Evolutionary conservation across 1,139 yeast species (phyloP), one percentile per base, ranked within the genome.

Genomic region (Fermentozyma sake): DNA sequence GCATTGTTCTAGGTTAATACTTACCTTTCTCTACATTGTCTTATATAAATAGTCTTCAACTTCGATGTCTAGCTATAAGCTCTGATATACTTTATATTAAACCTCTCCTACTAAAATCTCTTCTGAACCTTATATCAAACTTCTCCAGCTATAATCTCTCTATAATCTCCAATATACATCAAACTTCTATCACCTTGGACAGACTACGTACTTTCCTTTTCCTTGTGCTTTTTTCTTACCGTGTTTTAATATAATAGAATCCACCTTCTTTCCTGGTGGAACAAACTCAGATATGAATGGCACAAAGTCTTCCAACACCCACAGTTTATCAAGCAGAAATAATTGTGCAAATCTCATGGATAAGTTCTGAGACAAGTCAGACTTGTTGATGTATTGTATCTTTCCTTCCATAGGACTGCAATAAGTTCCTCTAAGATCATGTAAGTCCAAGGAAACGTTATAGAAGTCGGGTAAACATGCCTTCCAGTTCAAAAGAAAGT

Each of bases 281-380:
- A 80, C 72, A 31, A 76, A 60, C 14, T 73, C 77, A 16, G 56
- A 58, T 5, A 89, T 61, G 42, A 74, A 84, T 1, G 96, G 95
- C 13, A 62, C 59, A 15, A 91, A 69, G 26, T 87, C 96, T 1
- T 70, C 71, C 28, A 80, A 54, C 5, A 68, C 76, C 97, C 97
- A 91, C 18, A 63, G 65, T 2, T 67, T 48, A 39, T 77, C 79
- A 23, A 79, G 44, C 21, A 61, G 56, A 46, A 91, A 79, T 27
- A 91, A 58, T 40, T 74, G 71, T 26, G 67, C 66, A 43, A 89
- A 68, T 31, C 96, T 55, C 4, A 55, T 54, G 12, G 58, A 58
- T 1, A 80, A 56, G 28, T 80, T 80, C 5, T 32, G 27, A 11
- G 85, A 69, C 16, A 87, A 57, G 2, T 56, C 39, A 0, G 46